Base-by-base conservation (phyloP, 148 eudicot genomes). In the Fallopia convolvulus region DNA sequence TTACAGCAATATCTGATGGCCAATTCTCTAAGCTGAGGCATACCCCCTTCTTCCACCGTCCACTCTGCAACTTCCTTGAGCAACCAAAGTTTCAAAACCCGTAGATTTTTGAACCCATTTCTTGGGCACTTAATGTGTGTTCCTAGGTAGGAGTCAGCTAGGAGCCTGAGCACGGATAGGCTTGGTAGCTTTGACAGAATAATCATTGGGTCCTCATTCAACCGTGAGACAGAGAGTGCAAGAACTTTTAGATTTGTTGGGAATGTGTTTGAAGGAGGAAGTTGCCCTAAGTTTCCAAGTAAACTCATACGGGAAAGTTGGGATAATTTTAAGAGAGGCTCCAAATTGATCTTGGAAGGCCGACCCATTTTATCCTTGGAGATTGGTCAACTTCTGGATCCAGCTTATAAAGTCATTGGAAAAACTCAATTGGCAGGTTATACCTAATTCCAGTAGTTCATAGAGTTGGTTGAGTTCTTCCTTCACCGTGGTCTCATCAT, bases 41-140 rank as follows among this genome's bases (percentile, higher is more conserved):
- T 83, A 55, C 79, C 86, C 13, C 78, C 83, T 26, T 50, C 77
- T 52, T 78, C 39, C 76, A 87, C 77, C 4, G 5, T 75, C 88
- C 81, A 87, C 9, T 80, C 56, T 32, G 50, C 63, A 77, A 87
- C 66, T 9, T 82, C 61, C 81, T 71, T 66, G 80, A 87, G 80
- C 85, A 75, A 83, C 90, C 90, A 87, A 13, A 87, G 79, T 74
- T 85, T 87, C 56, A 87, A 74, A 17, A 83, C 83, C 11, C 63
- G 33, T 18, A 87, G 86, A 75, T 76, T 78, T 2, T 0, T 8
- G 52, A 87, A 87, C 8, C 83, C 83, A n/a, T 44, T 74, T 40
- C 8, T 13, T 8, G 75, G 85, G 75, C 88, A 87, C 2, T 39
- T 40, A 47, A 85, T 63, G 41, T 41, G 26, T 36, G 52, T 1